Evolutionary conservation across 345 rosid genomes (phyloP).

Genomic region (Citrus cavaleriei): DNA sequence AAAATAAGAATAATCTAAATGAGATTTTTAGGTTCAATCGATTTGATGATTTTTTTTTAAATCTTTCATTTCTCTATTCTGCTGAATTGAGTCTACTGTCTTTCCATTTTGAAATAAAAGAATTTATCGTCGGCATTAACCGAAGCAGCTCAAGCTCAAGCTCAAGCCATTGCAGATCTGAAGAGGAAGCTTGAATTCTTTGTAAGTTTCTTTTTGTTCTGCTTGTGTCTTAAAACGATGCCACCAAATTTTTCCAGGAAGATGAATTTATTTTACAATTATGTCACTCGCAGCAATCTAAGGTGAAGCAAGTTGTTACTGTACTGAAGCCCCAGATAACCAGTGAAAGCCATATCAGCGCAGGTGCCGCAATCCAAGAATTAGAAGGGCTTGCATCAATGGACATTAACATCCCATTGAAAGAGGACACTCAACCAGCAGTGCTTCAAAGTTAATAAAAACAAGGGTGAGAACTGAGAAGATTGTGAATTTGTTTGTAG

Average conservation of each 20-base stretch:
- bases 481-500: slow-evolving; percentile 8
- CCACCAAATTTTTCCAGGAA: not conserved
- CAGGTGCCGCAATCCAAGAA: slow-evolving; percentile 48
- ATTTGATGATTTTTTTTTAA: not conserved
- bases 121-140: not conserved
- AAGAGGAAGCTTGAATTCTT: slow-evolving; percentile 52
- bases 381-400: slow-evolving; percentile 57
- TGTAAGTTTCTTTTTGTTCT: slow-evolving; percentile 40
- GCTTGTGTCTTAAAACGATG: not conserved
- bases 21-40: not conserved
- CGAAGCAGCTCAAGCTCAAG: slow-evolving; percentile 24
- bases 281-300: slow-evolving; percentile 52
- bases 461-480: not conserved
- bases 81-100: not conserved
- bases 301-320: slow-evolving; percentile 40
- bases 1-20: not conserved
- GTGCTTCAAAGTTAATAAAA: not conserved
- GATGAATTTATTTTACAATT: not conserved
- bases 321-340: slow-evolving; percentile 44
- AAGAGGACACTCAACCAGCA: slow-evolving; percentile 22
- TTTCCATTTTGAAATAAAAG: slow-evolving; percentile 17
- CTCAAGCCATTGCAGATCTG: slow-evolving; percentile 42
- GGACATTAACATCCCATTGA: slow-evolving; percentile 34
- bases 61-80: not conserved
- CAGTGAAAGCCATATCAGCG: slow-evolving; percentile 25